Evolutionary conservation across 345 rosid genomes (phyloP).

Genomic region (Populus nigra): DNA sequence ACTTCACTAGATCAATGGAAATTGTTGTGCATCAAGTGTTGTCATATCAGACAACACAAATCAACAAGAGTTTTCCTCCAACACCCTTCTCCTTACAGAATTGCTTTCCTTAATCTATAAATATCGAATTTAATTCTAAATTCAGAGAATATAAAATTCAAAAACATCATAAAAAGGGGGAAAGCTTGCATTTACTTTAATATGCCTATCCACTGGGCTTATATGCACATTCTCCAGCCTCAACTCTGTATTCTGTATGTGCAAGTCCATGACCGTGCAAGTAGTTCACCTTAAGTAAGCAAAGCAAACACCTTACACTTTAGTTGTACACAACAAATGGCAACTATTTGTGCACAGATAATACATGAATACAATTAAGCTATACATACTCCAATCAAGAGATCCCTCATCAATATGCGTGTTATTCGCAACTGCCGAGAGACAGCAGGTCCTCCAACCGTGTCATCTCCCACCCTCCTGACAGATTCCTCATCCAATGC

Average conservation of each 20-base stretch:
- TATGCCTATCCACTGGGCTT: conserved; percentile 92
- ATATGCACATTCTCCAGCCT: conserved; percentile 93
- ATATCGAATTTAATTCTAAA: neutral
- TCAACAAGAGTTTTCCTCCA: neutral
- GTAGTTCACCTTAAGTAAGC: conserved; percentile 71
- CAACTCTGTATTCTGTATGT: conserved; percentile 89
- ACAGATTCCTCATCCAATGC: conserved; percentile 90
- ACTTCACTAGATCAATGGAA: neutral
- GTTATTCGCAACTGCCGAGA: conserved; percentile 77
- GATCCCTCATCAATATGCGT: conserved; percentile 67
- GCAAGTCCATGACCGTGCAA: conserved; percentile 97
- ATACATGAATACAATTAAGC: neutral
- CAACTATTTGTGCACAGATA: neutral
- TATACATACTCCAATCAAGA: conserved; percentile 80
- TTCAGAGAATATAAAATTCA: neutral
- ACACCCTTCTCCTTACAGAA: neutral
- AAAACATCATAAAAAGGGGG: neutral
- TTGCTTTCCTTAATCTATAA: no score
- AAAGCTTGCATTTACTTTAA: conserved; percentile 57
- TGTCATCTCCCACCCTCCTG: conserved; percentile 83
- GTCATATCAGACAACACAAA: neutral
- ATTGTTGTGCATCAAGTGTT: neutral
- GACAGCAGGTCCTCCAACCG: conserved; percentile 90
- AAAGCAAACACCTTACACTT: neutral
- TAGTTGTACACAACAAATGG: neutral